Evolutionary conservation across 768 basidiomycete species (phyloP).

Genomic region (Phaeotremella skinneri): DNA sequence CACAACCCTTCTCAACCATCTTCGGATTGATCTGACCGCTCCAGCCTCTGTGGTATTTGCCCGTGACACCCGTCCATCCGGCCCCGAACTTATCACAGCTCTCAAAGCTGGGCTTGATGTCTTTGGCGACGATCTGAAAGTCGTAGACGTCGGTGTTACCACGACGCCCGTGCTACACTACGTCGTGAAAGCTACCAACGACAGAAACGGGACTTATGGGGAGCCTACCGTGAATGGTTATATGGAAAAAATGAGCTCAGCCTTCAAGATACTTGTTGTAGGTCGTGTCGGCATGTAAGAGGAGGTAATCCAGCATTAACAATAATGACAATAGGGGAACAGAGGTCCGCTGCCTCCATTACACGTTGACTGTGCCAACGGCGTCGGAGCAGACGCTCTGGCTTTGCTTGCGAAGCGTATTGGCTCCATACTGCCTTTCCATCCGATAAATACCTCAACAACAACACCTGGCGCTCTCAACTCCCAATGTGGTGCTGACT

Average conservation of each 20-base stretch:
- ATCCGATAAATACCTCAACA: slow-evolving; percentile 67
- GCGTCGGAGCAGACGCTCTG: slow-evolving; percentile 79
- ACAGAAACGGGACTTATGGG: slow-evolving; percentile 73
- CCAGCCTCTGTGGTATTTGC: slow-evolving; percentile 85
- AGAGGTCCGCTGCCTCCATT: slow-evolving; percentile 59
- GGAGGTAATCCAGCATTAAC: slow-evolving; percentile 57
- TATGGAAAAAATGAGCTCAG: slow-evolving; percentile 70
- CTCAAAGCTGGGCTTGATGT: slow-evolving; percentile 79
- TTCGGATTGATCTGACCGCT: slow-evolving; percentile 73
- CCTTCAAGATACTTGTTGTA: slow-evolving; percentile 85
- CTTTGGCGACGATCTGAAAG: slow-evolving; percentile 60
- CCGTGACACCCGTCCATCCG: slow-evolving; percentile 87
- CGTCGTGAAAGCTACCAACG: slow-evolving; percentile 83
- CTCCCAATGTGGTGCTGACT: slow-evolving; percentile 88
- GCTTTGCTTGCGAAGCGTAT: slow-evolving; percentile 63
- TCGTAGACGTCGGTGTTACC: slow-evolving; percentile 74
- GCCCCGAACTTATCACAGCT: slow-evolving; percentile 68
- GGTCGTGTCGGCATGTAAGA: slow-evolving; percentile 56
- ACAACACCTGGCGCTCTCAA: slow-evolving; percentile 73
- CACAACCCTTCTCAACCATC: slow-evolving; percentile 60
- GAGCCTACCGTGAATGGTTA: slow-evolving; percentile 79
- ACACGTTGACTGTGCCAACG: slow-evolving; percentile 97
- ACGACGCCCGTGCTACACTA: slow-evolving; percentile 97
- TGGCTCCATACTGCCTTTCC: slow-evolving; percentile 57
- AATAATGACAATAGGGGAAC: slow-evolving; percentile 30